Percentiles rank a stretch among this genome's conserved stretches.
These are phyloP conservation scores for Fusarium aywerte DNA, from an alignment of 2,329 filamentous ascomycete species.

Conservation along the genomic window DNA sequence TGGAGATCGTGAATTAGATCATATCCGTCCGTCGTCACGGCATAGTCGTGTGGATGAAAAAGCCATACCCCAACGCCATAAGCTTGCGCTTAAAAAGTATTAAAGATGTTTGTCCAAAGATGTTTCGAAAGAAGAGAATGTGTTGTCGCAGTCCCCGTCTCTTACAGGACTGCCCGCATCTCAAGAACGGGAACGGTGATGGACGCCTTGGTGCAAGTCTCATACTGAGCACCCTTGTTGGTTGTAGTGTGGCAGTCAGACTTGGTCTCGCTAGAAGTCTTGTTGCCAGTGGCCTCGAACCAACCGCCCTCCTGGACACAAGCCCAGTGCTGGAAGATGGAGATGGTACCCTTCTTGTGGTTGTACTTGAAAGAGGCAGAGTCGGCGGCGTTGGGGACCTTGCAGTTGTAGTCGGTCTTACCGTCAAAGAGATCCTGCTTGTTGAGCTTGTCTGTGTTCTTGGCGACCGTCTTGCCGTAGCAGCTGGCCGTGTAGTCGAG, in stretches of 20 bases:
- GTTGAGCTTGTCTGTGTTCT: constrained; percentile 26
- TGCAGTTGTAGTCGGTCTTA: constrained; percentile 57
- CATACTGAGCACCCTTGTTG: constrained; percentile 49
- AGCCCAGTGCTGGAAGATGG: constrained; percentile 61
- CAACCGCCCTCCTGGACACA: constrained; percentile 56
- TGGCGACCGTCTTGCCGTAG: constrained; percentile 52
- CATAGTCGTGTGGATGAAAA: constrained; percentile 39
- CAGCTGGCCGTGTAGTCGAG: constrained; percentile 55
- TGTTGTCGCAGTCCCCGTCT: neutral
- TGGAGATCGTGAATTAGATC: constrained; percentile 39
- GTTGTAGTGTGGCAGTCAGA: constrained; percentile 11
- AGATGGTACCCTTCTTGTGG: constrained; percentile 52
- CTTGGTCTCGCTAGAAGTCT: constrained; percentile 41
- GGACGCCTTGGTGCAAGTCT: constrained; percentile 45
- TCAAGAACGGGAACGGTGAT: constrained; percentile 44
- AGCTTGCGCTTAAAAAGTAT: constrained; percentile 32
- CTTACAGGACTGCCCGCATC: constrained; percentile 47
- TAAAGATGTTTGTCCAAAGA: constrained; percentile 19
- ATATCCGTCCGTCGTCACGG: constrained; percentile 41
- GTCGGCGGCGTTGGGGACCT: constrained; percentile 43
- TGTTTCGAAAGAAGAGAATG: constrained; percentile 3
- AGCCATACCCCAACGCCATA: constrained; percentile 29
- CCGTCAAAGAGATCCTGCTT: constrained; percentile 62
- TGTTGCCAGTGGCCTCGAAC: constrained; percentile 47
- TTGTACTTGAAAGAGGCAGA: constrained; percentile 58